These are phyloP conservation scores for Pythium graminicola DNA, from an alignment of 352 stramenopile species.

Conservation along the genomic window DNA sequence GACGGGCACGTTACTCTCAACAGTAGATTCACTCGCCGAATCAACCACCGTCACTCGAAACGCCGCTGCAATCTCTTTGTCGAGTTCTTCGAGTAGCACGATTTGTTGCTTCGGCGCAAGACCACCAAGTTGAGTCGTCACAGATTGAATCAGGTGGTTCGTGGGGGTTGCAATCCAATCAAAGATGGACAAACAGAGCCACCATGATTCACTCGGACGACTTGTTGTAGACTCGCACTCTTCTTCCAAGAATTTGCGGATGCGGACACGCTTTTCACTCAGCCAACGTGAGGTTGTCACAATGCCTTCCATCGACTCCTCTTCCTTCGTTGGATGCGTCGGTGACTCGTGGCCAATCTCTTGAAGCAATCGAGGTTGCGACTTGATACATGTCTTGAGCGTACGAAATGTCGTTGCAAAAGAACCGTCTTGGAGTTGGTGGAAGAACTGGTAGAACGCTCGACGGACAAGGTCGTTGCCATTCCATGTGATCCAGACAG, in stretches of 20 bases:
- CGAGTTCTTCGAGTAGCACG: constrained; percentile 24
- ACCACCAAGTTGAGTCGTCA: constrained; percentile 25
- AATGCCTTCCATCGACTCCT: constrained; percentile 8
- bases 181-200: constrained; percentile 47
- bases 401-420: constrained; percentile 6
- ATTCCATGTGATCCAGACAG: constrained; percentile 12
- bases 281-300: constrained; percentile 30
- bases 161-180: constrained; percentile 39
- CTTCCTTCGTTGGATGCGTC: not conserved
- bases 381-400: constrained; percentile 15
- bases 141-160: constrained; percentile 29
- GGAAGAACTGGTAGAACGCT: constrained; percentile 4
- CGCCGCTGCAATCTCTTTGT: constrained; percentile 21
- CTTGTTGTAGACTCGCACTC: constrained; percentile 10
- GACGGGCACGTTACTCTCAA: not conserved
- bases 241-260: constrained; percentile 38
- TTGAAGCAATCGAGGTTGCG: constrained; percentile 12
- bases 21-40: not conserved
- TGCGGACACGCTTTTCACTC: constrained; percentile 39
- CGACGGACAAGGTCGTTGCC: constrained; percentile 3
- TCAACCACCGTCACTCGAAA: constrained; percentile 26
- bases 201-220: constrained; percentile 42
- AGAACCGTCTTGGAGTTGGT: constrained; percentile 9
- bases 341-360: constrained; percentile 18
- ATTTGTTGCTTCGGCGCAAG: constrained; percentile 13